Conservation (phyloP, 805 yeast species). For the Debaryomyces hansenii region DNA sequence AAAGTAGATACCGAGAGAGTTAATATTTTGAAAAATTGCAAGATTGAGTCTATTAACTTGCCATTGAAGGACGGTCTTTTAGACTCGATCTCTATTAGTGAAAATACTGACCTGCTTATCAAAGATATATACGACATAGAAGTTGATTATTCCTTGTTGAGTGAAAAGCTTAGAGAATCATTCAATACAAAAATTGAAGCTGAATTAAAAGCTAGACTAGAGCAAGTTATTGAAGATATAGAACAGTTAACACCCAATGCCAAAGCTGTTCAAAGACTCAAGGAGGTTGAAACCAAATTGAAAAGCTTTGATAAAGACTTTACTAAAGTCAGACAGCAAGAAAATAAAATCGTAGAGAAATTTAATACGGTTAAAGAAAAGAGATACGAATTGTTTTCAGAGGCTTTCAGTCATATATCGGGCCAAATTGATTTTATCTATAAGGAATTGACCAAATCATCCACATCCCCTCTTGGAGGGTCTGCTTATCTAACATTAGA, state of each 20-base stretch:
- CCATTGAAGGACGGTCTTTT: conserved; percentile 65
- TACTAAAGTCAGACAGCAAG: conserved; percentile 58
- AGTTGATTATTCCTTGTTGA: conserved; percentile 53
- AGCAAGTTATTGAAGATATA: conserved; percentile 39
- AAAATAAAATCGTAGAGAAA: conserved; percentile 50
- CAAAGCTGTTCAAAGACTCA: conserved; percentile 74
- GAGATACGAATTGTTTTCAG: conserved; percentile 64
- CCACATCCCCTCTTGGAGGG: conserved; percentile 80
- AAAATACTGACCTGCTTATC: conserved; percentile 34
- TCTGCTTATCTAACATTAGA: conserved; percentile 87
- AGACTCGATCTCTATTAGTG: conserved; percentile 61
- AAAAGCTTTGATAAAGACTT: conserved; percentile 66
- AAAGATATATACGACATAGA: conserved; percentile 48
- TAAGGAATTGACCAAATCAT: conserved; percentile 78
- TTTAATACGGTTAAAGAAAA: conserved; percentile 60
- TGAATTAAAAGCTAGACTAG: conserved; percentile 30
- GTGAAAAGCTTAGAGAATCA: conserved; percentile 41
- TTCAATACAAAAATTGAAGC: conserved; percentile 40
- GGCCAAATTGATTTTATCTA: conserved; percentile 72
- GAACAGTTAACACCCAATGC: conserved; percentile 71
- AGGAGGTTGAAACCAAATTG: conserved; percentile 62
- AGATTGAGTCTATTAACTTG: conserved; percentile 63
- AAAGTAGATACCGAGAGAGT: conserved; percentile 55
- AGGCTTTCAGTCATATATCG: conserved; percentile 77
- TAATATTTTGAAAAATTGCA: conserved; percentile 66